Evolutionary conservation across 2,329 filamentous ascomycete genomes (phyloP).

Genomic region (Monosporascus sp.): DNA sequence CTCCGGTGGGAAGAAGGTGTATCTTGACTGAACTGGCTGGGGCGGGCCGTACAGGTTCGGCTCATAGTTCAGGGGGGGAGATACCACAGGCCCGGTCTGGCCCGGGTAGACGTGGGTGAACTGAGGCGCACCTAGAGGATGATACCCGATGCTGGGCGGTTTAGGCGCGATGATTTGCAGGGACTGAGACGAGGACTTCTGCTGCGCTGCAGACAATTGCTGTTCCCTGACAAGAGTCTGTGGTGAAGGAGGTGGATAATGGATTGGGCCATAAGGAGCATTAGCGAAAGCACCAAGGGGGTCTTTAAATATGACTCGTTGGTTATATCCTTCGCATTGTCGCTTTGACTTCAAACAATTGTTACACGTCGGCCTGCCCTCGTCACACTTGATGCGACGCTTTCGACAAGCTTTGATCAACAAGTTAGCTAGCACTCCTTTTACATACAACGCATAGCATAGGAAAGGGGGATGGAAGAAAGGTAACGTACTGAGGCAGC

Average conservation of each 20-base stretch:
- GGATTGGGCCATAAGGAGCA: conserved; percentile 38
- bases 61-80: conserved; percentile 18
- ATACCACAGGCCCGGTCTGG: conserved; percentile 25
- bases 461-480: conserved; percentile 4
- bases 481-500: conserved; percentile 69
- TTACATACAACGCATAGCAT: background rate
- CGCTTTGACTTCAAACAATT: conserved; percentile 87
- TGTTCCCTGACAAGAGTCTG: conserved; percentile 39
- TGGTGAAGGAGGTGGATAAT: conserved; percentile 40
- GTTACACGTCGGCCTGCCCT: conserved; percentile 74
- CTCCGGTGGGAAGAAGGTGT: conserved; percentile 25
- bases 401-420: conserved; percentile 70
- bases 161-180: conserved; percentile 48
- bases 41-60: conserved; percentile 15
- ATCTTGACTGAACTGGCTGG: conserved; percentile 18
- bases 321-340: conserved; percentile 77
- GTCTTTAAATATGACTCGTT: conserved; percentile 75
- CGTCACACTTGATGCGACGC: conserved; percentile 94
- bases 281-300: conserved; percentile 56
- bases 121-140: conserved; percentile 22
- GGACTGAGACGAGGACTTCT: conserved; percentile 33
- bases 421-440: conserved; percentile 12
- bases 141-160: conserved; percentile 35
- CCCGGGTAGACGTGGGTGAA: conserved; percentile 25
- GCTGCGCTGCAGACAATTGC: conserved; percentile 36